Conservation (phyloP, 371 early-diverging fungal species). For the Mortierella sp. region DNA sequence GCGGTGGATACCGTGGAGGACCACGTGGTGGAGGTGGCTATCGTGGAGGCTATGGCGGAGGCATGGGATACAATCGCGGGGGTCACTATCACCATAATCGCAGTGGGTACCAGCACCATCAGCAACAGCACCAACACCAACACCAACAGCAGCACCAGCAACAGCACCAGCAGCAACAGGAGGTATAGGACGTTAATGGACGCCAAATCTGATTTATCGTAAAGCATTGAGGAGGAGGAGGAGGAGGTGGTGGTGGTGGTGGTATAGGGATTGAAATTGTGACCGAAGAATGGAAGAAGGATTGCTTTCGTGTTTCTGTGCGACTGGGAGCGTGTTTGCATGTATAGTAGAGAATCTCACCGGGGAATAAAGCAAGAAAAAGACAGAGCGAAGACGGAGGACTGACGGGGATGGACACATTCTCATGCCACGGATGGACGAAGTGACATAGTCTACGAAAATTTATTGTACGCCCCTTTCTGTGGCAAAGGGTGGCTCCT, state of each 20-base stretch:
- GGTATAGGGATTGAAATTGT: too few species aligned
- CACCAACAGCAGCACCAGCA: slow-evolving; percentile 52
- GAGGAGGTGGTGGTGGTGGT: slow-evolving; percentile 7
- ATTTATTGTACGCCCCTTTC: too few species aligned
- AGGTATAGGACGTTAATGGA: slow-evolving; percentile 10
- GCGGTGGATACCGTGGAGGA: slow-evolving; percentile 64
- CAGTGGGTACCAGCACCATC: slow-evolving; percentile 47
- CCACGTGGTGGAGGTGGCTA: slow-evolving; percentile 61
- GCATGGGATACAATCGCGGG: slow-evolving; percentile 26
- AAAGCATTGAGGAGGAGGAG: not conserved
- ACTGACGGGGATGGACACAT: too few species aligned
- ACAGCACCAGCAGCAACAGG: slow-evolving; percentile 31
- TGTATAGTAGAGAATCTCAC: too few species aligned
- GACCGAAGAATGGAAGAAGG: too few species aligned
- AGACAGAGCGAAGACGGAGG: too few species aligned
- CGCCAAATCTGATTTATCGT: not conserved
- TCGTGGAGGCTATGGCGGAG: slow-evolving; percentile 34
- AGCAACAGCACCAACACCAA: slow-evolving; percentile 24
- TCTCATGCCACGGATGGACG: too few species aligned
- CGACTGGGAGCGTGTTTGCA: too few species aligned
- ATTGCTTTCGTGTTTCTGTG: too few species aligned
- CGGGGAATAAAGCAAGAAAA: too few species aligned
- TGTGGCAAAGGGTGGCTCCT: too few species aligned
- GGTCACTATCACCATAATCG: slow-evolving; percentile 51
- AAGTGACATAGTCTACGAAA: too few species aligned